Evolutionary conservation across 768 basidiomycete genomes (phyloP).

Genomic region (Suillus subluteus): DNA sequence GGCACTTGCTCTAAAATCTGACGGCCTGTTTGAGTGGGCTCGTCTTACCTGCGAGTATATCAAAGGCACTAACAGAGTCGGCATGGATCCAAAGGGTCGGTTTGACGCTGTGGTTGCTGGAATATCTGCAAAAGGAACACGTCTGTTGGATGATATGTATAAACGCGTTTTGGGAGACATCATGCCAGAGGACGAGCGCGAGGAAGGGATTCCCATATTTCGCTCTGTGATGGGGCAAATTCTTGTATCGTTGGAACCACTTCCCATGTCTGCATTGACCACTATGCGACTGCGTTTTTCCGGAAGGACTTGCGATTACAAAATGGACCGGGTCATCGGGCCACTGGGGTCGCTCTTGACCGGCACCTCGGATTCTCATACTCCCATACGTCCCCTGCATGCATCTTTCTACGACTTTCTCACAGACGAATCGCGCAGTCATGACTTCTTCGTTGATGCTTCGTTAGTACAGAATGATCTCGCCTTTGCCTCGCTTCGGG

Average conservation of each 20-base stretch:
- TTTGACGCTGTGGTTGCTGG: not conserved
- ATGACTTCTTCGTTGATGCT: constrained; percentile 16
- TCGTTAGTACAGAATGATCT: constrained; percentile 1
- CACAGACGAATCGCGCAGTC: constrained; percentile 15
- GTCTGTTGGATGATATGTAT: constrained; percentile 14
- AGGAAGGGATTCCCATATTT: not conserved
- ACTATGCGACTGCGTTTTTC: not conserved
- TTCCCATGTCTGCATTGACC: not conserved
- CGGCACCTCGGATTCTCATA: not conserved
- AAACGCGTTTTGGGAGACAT: not conserved
- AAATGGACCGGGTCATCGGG: not conserved
- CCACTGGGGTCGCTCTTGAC: constrained; percentile 11
- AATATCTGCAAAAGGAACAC: not conserved
- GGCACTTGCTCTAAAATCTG: constrained; percentile 1
- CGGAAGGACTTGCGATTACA: constrained; percentile 28
- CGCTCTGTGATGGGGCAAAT: constrained; percentile 11
- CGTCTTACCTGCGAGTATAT: constrained; percentile 18
- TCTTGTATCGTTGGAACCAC: constrained; percentile 6
- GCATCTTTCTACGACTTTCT: constrained; percentile 34
- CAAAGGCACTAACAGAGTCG: not conserved
- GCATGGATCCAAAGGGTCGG: not conserved
- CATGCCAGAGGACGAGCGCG: not conserved
- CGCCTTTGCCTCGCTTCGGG: constrained; percentile 23
- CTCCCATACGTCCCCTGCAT: constrained; percentile 24
- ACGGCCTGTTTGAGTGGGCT: constrained; percentile 16